Base-by-base conservation (phyloP, 192 early-diverging fungal species). In the Phycomyces nitens region DNA sequence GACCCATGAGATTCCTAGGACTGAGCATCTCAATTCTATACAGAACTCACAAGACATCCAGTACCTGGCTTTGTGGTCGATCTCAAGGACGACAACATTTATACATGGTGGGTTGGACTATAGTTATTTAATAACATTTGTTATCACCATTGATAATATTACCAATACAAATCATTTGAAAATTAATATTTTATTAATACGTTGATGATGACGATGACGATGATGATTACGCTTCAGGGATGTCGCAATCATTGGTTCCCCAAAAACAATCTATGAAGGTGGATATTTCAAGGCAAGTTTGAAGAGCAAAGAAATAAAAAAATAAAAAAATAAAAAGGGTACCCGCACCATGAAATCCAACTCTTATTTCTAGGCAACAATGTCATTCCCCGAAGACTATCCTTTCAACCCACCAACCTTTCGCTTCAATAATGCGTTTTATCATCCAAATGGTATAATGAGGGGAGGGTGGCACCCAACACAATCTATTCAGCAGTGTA, bases 401-500 rank as follows among this genome's bases (percentile, higher is more conserved):
- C 95, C 94, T 29, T 87, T 96, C 44, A 86, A 84, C 53, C 95
- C 95, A 42, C 95, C 95, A 16, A 88, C 82, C 23, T 94, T 98
- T 85, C 87, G 88, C 73, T 96, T 97, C 75, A 91, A 91, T 8
- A 86, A 85, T 57, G 86, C 85, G 1, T 89, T 97, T 77, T 97
- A 87, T 77, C 94, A 96, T 66, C 94, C 94, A 8, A 94, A 94
- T 75, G 81, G 87, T 88, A 80, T 56, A 59, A 64, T 61, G 15
- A n/a, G n/a, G n/a, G n/a, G n/a, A n/a, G n/a, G n/a, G n/a, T n/a
- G n/a, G n/a, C n/a, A n/a, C n/a, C n/a, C n/a, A n/a, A n/a, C n/a
- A n/a, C n/a, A n/a, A n/a, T n/a, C n/a, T n/a, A n/a, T n/a, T n/a
- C n/a, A n/a, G n/a, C n/a, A n/a, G n/a, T n/a, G n/a, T n/a, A n/a